phyloP scores from a whole-genome alignment of 202 grass and related monocot genomes.

The Alloteropsis angusta region DNA sequence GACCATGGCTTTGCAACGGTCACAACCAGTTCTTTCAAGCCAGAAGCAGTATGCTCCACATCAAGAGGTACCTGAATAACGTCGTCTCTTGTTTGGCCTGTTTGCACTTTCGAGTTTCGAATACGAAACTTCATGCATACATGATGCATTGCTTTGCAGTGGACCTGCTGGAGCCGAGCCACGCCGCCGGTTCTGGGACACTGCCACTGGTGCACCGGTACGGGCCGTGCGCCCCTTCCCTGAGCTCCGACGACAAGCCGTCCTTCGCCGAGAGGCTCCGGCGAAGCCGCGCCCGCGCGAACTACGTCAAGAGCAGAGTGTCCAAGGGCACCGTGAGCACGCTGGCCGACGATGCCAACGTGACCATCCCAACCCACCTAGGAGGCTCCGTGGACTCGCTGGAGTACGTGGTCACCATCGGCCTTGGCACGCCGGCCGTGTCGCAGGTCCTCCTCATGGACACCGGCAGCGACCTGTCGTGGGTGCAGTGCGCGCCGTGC shows the following conservation, averaged over 20 bases:
- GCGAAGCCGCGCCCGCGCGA: neutral
- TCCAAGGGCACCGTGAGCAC: neutral
- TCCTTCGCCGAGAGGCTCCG: neutral
- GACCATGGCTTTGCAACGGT: neutral
- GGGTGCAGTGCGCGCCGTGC: conserved; percentile 54
- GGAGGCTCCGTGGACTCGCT: neutral
- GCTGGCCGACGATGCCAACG: neutral
- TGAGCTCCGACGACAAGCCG: neutral
- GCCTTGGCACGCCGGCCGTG: conserved; percentile 26
- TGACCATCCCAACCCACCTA: conserved; percentile 1
- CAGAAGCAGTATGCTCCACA: neutral
- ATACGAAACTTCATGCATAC: neutral
- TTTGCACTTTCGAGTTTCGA: neutral
- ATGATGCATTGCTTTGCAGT: neutral
- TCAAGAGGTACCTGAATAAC: neutral
- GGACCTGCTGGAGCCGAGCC: neutral
- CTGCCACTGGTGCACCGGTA: neutral
- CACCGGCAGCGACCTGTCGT: conserved; percentile 49
- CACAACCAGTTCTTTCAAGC: neutral
- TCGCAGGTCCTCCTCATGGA: conserved; percentile 29
- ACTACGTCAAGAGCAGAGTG: neutral
- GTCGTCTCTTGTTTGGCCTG: too few relatives aligned
- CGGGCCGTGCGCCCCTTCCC: neutral
- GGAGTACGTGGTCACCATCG: conserved; percentile 38
- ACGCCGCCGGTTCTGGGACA: neutral